These are phyloP conservation scores for Arthrobotrys sinensis DNA, from an alignment of 2,329 filamentous ascomycete genomes.

Conservation along the genomic window DNA sequence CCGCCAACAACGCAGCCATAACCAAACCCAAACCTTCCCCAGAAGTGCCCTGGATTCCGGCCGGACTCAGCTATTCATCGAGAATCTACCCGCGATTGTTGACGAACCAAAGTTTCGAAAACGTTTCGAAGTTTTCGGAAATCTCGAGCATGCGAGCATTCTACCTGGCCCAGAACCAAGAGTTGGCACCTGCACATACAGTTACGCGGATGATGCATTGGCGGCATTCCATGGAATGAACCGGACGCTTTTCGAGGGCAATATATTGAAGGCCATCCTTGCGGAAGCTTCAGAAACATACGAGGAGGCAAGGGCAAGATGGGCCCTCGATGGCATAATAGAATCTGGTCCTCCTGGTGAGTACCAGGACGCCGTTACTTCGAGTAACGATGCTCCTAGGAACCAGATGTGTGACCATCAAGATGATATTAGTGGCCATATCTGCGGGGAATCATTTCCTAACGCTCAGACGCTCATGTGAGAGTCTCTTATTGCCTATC, in stretches of 20 bases:
- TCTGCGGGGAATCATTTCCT: slow-evolving; percentile 52
- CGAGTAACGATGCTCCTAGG: slow-evolving; percentile 25
- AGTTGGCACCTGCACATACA: slow-evolving; percentile 45
- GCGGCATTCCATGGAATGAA: slow-evolving; percentile 60
- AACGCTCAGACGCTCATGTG: slow-evolving; percentile 34
- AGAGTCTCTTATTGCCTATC: neutral
- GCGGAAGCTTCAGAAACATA: slow-evolving; percentile 44
- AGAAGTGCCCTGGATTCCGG: slow-evolving; percentile 22
- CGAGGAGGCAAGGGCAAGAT: slow-evolving; percentile 48
- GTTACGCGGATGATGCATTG: slow-evolving; percentile 48
- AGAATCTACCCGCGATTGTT: slow-evolving; percentile 40
- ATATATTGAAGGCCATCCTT: slow-evolving; percentile 35
- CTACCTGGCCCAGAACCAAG: slow-evolving; percentile 31
- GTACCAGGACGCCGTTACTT: slow-evolving; percentile 18
- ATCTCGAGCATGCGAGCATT: slow-evolving; percentile 39
- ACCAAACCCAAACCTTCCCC: slow-evolving; percentile 14
- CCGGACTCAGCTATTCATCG: slow-evolving; percentile 49
- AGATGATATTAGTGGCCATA: slow-evolving; percentile 40
- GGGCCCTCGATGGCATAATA: neutral
- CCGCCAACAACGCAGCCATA: slow-evolving; percentile 39
- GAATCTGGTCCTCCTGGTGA: slow-evolving; percentile 14
- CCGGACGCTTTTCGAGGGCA: slow-evolving; percentile 45
- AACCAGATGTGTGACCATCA: slow-evolving; percentile 59
- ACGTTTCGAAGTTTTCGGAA: slow-evolving; percentile 56
- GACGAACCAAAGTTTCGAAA: slow-evolving; percentile 56